These are phyloP conservation scores for Hemisphaericaspora lyxosophila DNA, from an alignment of 1,139 yeast species.

Conservation along the genomic window DNA sequence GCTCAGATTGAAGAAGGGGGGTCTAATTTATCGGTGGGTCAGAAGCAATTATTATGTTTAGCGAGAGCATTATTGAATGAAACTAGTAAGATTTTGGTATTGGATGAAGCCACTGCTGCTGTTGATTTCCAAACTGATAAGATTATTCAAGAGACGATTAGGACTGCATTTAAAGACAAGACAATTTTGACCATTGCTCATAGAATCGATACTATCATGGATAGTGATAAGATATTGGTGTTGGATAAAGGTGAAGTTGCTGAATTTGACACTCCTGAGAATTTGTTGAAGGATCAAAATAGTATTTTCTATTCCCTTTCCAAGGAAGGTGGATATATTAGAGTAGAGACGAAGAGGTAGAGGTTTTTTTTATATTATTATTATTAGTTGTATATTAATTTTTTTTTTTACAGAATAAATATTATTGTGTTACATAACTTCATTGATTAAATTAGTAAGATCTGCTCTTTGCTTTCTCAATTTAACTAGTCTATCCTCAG, in stretches of 20 bases:
- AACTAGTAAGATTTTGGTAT: slow-evolving; percentile 59
- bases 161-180: slow-evolving; percentile 59
- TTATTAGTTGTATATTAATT: background rate
- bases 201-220: slow-evolving; percentile 78
- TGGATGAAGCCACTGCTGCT: slow-evolving; percentile 88
- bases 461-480: slow-evolving; percentile 39
- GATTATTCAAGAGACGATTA: slow-evolving; percentile 72
- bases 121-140: slow-evolving; percentile 81
- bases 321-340: slow-evolving; percentile 27
- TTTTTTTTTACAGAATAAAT: slow-evolving; percentile 2
- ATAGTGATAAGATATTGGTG: slow-evolving; percentile 70
- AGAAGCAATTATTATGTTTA: slow-evolving; percentile 71
- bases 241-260: slow-evolving; percentile 66
- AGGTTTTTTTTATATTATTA: slow-evolving; percentile 3
- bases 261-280: slow-evolving; percentile 60
- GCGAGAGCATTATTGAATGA: slow-evolving; percentile 67
- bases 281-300: slow-evolving; percentile 23
- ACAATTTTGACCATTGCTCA: slow-evolving; percentile 84
- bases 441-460: slow-evolving; percentile 24
- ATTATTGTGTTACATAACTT: slow-evolving; percentile 7
- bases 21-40: slow-evolving; percentile 73
- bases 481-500: slow-evolving; percentile 32
- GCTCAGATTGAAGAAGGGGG: slow-evolving; percentile 67
- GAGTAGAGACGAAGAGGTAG: no score
- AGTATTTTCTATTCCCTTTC: slow-evolving; percentile 33